Evolutionary conservation across 768 basidiomycete genomes (phyloP), one percentile per base, ranked within the genome.

Genomic region (Hypholoma sublateritium): DNA sequence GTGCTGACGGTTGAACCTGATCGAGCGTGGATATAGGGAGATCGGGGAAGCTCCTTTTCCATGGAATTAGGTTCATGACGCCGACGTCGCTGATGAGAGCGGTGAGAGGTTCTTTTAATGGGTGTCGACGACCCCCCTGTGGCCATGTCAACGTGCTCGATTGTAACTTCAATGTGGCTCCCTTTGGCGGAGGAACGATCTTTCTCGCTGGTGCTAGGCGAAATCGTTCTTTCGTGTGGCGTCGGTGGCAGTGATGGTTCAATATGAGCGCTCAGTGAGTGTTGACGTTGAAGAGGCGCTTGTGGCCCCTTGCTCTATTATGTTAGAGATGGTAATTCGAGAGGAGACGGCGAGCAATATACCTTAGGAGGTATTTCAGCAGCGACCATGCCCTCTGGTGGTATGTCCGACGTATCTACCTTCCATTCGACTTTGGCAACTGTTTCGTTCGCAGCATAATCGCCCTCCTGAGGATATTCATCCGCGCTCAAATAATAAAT

Each of bases 1-100:
- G 73, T 76, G 66, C 74, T 78, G 62, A 78, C 77, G 0, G 75
- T 77, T 17, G 74, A 76, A 1, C 73, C 75, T 6, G 73, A 77
- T 49, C 62, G 69, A 3, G 75, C 76, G 5, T 73, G 69, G 53
- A 72, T 73, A 60, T 74, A 76, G 0, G 71, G 72, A n/a, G 68
- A 64, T 8, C 68, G 71, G 17, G 70, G 67, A 4, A 69, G 63
- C 1, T 63, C 65, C 34, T 68, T 64, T 54, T 59, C 62, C 22
- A 65, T 53, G n/a, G 69, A 69, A 6, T 67, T 68, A 2, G 68
- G 69, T 22, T 65, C 59, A 39, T 65, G 61, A 1, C 52, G 64
- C 13, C 62, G 57, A 22, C 55, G 58, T 49, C 48, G 36, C 44
- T 62, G 16, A 34, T 48, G 41, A 11, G 34, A 37, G 41, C 11